Evolutionary conservation across 768 basidiomycete genomes (phyloP).

Genomic region (Kwoniella europaea): DNA sequence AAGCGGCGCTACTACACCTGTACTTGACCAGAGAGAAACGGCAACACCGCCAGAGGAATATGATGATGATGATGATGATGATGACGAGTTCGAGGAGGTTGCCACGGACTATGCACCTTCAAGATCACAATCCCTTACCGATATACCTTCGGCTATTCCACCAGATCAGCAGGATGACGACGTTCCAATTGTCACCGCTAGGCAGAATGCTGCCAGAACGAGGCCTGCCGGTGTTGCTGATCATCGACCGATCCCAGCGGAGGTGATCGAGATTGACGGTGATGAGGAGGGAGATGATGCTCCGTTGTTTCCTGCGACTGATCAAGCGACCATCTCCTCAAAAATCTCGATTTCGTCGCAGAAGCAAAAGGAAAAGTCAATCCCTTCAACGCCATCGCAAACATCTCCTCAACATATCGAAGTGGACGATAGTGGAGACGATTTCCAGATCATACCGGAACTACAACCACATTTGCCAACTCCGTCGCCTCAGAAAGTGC

Average conservation of each 20-base stretch:
- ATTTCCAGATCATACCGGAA: conserved; percentile 8
- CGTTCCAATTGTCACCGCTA: conserved; percentile 13
- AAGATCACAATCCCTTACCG: conserved; percentile 9
- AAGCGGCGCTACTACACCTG: conserved; percentile 32
- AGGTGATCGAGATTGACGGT: conserved; percentile 25
- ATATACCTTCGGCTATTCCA: not conserved
- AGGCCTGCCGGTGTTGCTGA: conserved; percentile 11
- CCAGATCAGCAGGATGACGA: conserved; percentile 11
- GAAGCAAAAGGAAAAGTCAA: not conserved
- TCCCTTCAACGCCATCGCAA: not conserved
- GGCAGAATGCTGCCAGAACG: conserved; percentile 5
- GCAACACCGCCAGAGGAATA: conserved; percentile 8
- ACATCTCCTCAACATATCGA: not conserved
- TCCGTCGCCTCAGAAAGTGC: not conserved
- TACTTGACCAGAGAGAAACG: not conserved
- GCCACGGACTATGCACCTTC: conserved; percentile 8
- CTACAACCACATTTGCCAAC: conserved; percentile 1
- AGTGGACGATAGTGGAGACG: not conserved
- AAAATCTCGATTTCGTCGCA: not conserved
- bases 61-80: conserved; percentile 38
- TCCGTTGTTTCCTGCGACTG: not conserved
- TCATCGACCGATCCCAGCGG: conserved; percentile 12
- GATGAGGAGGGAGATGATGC: conserved; percentile 25
- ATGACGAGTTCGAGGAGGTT: conserved; percentile 51
- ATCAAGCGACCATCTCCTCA: not conserved